Evolutionary conservation across 192 early-diverging fungal species (phyloP), one percentile per base, ranked within the genome.

Genomic region (Linnemannia schmuckeri): DNA sequence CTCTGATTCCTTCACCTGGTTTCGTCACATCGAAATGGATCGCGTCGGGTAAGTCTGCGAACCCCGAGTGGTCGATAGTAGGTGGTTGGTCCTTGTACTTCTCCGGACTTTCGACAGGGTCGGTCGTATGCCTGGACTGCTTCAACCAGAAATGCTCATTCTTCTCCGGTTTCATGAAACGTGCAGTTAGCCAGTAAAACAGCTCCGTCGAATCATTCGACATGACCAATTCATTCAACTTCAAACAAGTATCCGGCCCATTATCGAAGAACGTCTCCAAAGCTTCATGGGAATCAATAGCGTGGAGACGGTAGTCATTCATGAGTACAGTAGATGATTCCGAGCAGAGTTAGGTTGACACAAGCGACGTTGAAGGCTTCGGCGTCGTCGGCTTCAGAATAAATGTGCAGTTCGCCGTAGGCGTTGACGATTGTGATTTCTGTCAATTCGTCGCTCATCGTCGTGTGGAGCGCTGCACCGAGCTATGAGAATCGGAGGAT

Each of bases 301-400:
- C 52, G 3, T 35, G 72, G 15, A 85, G 70, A 30, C 78, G 83
- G 49, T 70, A 73, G 7, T 57, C 22, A 20, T 47, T 40, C 83
- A 80, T 80, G 38, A 17, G 38, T 80, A n/a, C n/a, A n/a, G 76
- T 88, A 90, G 63, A 89, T 85, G 20, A 89, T 84, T 6, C 89
- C 88, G 0, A 90, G 70, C 17, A 88, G 81, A 27, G 87, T 88
- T 2, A 85, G 74, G 75, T 80, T 85, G 13, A 85, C 6, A 37
- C 78, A 68, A 15, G 83, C 83, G 33, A 75, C 61, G 18, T 57
- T 74, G 61, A 85, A 85, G 12, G 78, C 83, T 24, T 75, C 75
- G 35, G 74, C 79, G 38, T 78, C 76, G 13, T 52, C 54, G 37
- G 68, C 57, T 30, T 80, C 79, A 0, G 79, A 78, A 49, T 87